Base-by-base conservation (phyloP, 75 land plant species). In the Cryptomeria japonica region DNA sequence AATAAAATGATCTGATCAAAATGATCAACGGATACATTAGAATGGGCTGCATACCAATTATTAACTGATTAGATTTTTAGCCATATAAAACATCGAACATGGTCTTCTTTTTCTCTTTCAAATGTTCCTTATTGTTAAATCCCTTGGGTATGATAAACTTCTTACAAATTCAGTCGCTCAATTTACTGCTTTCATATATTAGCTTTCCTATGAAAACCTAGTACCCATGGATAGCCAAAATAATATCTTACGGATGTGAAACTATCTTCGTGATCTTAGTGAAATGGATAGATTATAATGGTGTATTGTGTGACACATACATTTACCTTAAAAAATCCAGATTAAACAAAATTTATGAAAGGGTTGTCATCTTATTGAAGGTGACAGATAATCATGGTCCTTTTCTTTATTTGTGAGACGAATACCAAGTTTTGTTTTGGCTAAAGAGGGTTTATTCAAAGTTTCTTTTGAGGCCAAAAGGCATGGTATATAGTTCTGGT, bases 381-480 rank as follows among this genome's bases (percentile, higher is more conserved):
- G 51, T 44, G 84, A 46, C 15, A 34, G 83, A 42, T 28, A 82
- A 12, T 82, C 28, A 82, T 82, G 84, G 41, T 82, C 16, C 47
- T 4, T 2, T 44, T 46, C 84, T 41, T 80, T 80, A 22, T 25
- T 39, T 42, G 28, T 80, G n/a, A 49, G 46, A 41, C 25, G 25
- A 39, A 42, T 80, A 9, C 19, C 19, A 18, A 37, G 7, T 14
- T 80, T 80, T 80, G 46, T 41, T 15, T 19, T 25, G 16, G 49
- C 46, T 22, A 80, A 25, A 39, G 42, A 42, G 7, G 83, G 28
- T 80, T 22, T 39, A 39, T 80, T 80, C 77, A 80, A 5, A 41
- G 77, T 73, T 36, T 5, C 25, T 80, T 80, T 42, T n/a, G 83
- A 80, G n/a, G 83, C 83, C 42, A 80, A n/a, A 80, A 42, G 47